Percentiles rank a stretch among this genome's conserved stretches.
phyloP scores from a whole-genome alignment of 768 basidiomycete species.

The Lanmaoa pseudosensibilis region DNA sequence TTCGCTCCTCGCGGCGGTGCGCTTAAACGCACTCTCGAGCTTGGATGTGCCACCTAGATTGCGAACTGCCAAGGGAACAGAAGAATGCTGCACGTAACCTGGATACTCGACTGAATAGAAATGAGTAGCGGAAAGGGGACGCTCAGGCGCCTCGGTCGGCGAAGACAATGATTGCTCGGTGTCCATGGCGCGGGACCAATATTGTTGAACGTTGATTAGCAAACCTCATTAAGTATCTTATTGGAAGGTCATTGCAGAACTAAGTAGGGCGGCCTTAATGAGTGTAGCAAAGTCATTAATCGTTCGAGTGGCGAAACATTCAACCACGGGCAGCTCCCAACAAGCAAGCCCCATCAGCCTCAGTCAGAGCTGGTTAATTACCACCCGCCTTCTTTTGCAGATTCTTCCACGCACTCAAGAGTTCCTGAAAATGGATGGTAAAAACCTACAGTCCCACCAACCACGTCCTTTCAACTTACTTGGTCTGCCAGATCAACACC shows the following conservation, averaged over 20 bases:
- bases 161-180: constrained; percentile 7
- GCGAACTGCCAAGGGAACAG: constrained; percentile 60
- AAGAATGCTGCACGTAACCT: constrained; percentile 69
- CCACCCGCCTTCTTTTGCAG: constrained; percentile 31
- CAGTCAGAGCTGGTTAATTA: constrained; percentile 4
- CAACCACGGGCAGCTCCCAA: neutral
- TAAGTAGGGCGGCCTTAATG: neutral
- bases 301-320: neutral
- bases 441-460: neutral
- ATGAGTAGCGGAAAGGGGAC: constrained; percentile 52
- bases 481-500: constrained; percentile 59
- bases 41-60: constrained; percentile 68
- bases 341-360: neutral
- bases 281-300: neutral
- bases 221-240: neutral
- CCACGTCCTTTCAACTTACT: constrained; percentile 35
- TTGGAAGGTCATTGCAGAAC: neutral
- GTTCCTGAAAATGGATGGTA: constrained; percentile 38
- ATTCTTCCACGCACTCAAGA: constrained; percentile 41
- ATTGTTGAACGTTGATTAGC: constrained; percentile 14
- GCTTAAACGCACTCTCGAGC: constrained; percentile 76
- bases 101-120: constrained; percentile 90
- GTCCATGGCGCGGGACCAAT: constrained; percentile 9
- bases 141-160: constrained; percentile 37
- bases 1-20: constrained; percentile 60